Conservation (phyloP, 2,329 filamentous ascomycete species). For the Colletotrichum chrysophilum region DNA sequence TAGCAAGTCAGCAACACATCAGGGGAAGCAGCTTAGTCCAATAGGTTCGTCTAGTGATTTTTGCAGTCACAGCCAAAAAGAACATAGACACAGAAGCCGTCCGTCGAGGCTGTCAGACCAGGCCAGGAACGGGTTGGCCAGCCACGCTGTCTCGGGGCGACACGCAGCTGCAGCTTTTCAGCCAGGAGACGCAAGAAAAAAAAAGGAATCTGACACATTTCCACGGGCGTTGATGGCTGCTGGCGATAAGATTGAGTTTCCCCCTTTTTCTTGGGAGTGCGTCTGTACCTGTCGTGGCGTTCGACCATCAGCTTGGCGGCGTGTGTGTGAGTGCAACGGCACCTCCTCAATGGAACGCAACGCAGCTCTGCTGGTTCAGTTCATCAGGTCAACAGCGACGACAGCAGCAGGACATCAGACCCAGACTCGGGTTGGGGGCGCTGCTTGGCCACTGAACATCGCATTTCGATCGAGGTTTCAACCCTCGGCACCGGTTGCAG, state of each 20-base stretch:
- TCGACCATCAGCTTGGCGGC: not conserved
- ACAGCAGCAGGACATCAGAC: not conserved
- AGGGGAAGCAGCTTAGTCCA: not conserved
- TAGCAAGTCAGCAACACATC: not conserved
- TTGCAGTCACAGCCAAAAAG: not conserved
- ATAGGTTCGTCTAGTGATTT: not conserved
- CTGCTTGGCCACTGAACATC: not conserved
- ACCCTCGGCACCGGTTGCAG: not conserved
- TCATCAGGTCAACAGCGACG: not conserved
- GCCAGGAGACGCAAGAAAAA: not conserved
- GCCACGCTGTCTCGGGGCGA: not conserved
- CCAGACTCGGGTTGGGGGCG: not conserved
- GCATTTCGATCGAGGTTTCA: not conserved
- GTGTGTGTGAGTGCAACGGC: not conserved
- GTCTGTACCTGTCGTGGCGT: not conserved
- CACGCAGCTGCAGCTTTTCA: not conserved
- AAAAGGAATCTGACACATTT: not conserved
- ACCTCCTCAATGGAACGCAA: not conserved
- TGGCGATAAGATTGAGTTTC: not conserved
- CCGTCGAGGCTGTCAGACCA: not conserved
- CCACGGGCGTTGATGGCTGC: not conserved
- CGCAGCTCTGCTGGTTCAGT: not conserved
- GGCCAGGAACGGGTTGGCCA: not conserved
- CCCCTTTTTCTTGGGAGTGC: not conserved
- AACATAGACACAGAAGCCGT: not conserved